phyloP scores from a whole-genome alignment of 208 protist genomes.

The Phytomonas serpens region DNA sequence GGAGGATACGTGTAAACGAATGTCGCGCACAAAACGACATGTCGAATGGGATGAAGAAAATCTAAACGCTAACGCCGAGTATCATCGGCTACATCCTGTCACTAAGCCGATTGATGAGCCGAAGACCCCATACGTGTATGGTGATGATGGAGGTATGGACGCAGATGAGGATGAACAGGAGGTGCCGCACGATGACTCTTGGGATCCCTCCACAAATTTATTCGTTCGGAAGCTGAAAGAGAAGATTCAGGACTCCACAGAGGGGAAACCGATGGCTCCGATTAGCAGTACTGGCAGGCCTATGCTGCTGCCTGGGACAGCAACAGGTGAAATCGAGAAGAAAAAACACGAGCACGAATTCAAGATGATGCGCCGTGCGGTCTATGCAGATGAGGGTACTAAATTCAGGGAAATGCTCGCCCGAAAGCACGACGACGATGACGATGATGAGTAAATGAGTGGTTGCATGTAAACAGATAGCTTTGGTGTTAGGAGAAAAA shows the following conservation, averaged over 20 bases:
- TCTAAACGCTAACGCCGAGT: slow-evolving; percentile 71
- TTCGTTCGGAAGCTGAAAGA: slow-evolving; percentile 56
- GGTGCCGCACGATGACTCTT: slow-evolving; percentile 16
- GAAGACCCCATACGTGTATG: slow-evolving; percentile 75
- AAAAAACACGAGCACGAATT: slow-evolving; percentile 58
- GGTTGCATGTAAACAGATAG: background rate
- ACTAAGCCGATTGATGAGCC: slow-evolving; percentile 82
- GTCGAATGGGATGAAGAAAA: slow-evolving; percentile 84
- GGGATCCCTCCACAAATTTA: slow-evolving; percentile 67
- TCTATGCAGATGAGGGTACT: slow-evolving; percentile 83
- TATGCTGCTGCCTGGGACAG: slow-evolving; percentile 43
- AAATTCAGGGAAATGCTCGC: slow-evolving; percentile 65
- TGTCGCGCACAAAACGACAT: slow-evolving; percentile 24
- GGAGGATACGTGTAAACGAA: background rate
- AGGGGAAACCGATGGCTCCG: slow-evolving; percentile 29
- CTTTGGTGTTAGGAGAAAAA: background rate
- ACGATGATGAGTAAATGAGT: slow-evolving; percentile 15
- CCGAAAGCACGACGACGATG: slow-evolving; percentile 43
- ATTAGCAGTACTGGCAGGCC: slow-evolving; percentile 47
- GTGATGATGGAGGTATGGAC: slow-evolving; percentile 9
- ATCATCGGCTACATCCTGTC: slow-evolving; percentile 72
- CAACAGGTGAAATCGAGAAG: slow-evolving; percentile 39
- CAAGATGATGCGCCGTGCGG: slow-evolving; percentile 60
- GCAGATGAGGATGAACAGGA: slow-evolving; percentile 17
- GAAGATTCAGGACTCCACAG: slow-evolving; percentile 23